phyloP scores from a whole-genome alignment of 179 eudicot species.

The Pouteria campechiana region DNA sequence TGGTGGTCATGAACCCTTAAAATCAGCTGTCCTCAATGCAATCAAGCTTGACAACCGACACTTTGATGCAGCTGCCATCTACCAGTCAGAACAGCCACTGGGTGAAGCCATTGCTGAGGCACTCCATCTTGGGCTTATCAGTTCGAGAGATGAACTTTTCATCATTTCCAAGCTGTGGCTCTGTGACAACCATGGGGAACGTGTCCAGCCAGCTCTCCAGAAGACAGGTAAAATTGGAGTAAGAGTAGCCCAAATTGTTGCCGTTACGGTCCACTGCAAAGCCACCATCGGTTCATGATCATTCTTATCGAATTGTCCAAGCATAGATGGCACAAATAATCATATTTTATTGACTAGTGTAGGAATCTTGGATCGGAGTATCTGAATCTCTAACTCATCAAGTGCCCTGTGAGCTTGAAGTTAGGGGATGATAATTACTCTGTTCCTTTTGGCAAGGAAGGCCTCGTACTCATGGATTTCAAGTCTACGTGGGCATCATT shows the following conservation, averaged over 20 bases:
- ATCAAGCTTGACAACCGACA: constrained; percentile 35
- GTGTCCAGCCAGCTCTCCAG: constrained; percentile 22
- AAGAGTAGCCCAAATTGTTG: too few species aligned
- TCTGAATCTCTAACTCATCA: constrained; percentile 40
- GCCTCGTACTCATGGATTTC: constrained; percentile 34
- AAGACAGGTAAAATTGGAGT: too few species aligned
- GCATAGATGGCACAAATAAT: too few species aligned
- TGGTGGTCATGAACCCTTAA: constrained; percentile 18
- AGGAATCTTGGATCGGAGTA: too few species aligned
- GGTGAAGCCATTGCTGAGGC: constrained; percentile 43
- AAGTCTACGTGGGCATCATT: constrained; percentile 37
- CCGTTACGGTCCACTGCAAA: too few species aligned
- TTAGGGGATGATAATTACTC: constrained; percentile 20
- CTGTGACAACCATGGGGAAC: constrained; percentile 26
- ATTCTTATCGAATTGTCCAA: too few species aligned
- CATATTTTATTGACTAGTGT: too few species aligned
- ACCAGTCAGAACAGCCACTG: constrained; percentile 29
- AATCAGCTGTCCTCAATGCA: constrained; percentile 25
- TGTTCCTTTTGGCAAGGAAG: constrained; percentile 40
- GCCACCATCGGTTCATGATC: too few species aligned
- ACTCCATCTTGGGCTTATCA: constrained; percentile 12
- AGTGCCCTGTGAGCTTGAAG: constrained; percentile 53
- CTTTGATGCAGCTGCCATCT: constrained; percentile 44
- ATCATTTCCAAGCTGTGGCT: constrained; percentile 56
- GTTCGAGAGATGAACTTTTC: constrained; percentile 34